A percentile compares a stretch with the other conserved stretches of the same genome.
Evolutionary conservation across 352 stramenopile genomes (phyloP).

Genomic region (Phytophthora pisi): DNA sequence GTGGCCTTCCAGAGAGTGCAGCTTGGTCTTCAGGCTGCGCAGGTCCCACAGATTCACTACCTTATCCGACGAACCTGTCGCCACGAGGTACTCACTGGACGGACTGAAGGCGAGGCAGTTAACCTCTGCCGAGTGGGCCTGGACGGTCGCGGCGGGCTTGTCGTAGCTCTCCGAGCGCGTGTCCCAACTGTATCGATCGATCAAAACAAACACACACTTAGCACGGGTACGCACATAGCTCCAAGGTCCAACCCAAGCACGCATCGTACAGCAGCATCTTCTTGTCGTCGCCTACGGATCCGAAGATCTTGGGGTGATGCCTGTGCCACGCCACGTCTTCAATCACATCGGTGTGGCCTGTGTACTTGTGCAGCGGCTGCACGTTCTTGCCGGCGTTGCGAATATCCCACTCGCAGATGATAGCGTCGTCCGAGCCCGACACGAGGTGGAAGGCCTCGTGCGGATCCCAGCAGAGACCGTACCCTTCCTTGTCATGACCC

Average conservation of each 20-base stretch:
- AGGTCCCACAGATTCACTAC: conserved; percentile 98
- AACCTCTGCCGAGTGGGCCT: conserved; percentile 95
- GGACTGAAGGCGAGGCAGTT: conserved; percentile 98
- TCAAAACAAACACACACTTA: background rate
- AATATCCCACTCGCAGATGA: conserved; percentile 97
- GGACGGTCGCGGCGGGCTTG: conserved; percentile 66
- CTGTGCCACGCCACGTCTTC: conserved; percentile 98
- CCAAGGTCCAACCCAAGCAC: background rate
- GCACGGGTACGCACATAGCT: conserved; percentile 1
- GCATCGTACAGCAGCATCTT: conserved; percentile 88
- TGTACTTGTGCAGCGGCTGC: conserved; percentile 86
- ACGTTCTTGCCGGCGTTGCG: conserved; percentile 78
- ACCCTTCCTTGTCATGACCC: conserved; percentile 90
- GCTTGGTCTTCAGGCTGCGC: conserved; percentile 93
- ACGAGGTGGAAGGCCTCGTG: conserved; percentile 89
- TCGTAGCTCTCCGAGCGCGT: conserved; percentile 75
- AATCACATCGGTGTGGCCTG: conserved; percentile 95
- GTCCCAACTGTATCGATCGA: conserved; percentile 56
- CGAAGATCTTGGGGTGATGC: conserved; percentile 94
- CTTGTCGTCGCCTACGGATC: conserved; percentile 96
- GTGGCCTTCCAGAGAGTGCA: conserved; percentile 96
- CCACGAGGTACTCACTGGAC: conserved; percentile 95
- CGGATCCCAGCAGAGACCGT: conserved; percentile 96
- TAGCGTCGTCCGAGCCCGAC: conserved; percentile 95
- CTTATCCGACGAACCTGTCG: conserved; percentile 94